Evolutionary conservation across 768 basidiomycete species (phyloP).

Genomic region (Polyporus arcularius): DNA sequence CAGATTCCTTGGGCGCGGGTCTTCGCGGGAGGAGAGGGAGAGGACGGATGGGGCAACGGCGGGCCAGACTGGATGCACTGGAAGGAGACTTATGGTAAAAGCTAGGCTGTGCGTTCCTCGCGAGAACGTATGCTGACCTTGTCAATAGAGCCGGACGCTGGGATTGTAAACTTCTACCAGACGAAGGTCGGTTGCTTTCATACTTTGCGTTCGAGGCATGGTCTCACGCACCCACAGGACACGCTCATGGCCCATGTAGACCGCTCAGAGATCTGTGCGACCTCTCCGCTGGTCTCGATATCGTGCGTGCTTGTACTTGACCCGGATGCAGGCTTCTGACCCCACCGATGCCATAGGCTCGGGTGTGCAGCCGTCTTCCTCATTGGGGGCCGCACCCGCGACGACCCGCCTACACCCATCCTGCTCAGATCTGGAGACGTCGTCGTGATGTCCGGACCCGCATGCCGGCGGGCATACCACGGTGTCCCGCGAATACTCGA

Average conservation of each 20-base stretch:
- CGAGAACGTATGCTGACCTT: not conserved
- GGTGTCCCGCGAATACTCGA: slow-evolving; percentile 94
- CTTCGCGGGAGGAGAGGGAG: slow-evolving; percentile 41
- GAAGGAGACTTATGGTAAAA: slow-evolving; percentile 76
- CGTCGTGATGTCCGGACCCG: slow-evolving; percentile 89
- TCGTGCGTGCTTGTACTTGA: slow-evolving; percentile 58
- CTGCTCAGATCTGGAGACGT: slow-evolving; percentile 90
- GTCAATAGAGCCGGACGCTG: slow-evolving; percentile 84
- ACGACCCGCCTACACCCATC: slow-evolving; percentile 75
- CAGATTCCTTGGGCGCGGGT: slow-evolving; percentile 72
- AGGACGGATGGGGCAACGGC: slow-evolving; percentile 49
- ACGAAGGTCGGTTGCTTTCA: slow-evolving; percentile 46
- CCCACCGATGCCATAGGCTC: slow-evolving; percentile 48
- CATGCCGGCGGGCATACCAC: slow-evolving; percentile 87
- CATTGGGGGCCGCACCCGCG: slow-evolving; percentile 81
- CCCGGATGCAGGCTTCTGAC: not conserved
- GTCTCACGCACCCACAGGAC: slow-evolving; percentile 48
- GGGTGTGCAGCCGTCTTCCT: slow-evolving; percentile 91
- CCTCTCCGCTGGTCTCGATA: slow-evolving; percentile 89
- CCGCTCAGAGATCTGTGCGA: slow-evolving; percentile 90
- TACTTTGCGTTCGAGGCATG: not conserved
- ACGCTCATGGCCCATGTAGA: slow-evolving; percentile 98
- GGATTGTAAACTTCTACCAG: slow-evolving; percentile 96
- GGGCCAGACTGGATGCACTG: slow-evolving; percentile 72
- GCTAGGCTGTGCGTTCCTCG: not conserved